Base-by-base conservation (phyloP, 1,284 basidiomycete species). In the Rhodofomes roseus region DNA sequence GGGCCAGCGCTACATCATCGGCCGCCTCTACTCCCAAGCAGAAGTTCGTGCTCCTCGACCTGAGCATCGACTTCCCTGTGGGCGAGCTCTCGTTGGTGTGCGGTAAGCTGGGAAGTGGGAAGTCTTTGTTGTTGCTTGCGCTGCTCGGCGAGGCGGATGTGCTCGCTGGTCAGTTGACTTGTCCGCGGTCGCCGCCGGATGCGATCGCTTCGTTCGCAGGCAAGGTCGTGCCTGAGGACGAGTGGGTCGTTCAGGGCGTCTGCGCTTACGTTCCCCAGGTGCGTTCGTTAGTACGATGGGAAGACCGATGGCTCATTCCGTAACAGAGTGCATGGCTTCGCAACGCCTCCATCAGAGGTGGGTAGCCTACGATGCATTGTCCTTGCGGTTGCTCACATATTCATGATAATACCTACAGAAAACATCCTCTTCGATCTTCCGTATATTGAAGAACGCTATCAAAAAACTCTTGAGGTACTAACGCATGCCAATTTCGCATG, bases 241-340 rank as follows among this genome's bases (percentile, higher is more conserved):
- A 90, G 31, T 96, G 93, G 94, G 72, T 93, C 46, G 81, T 95
- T 1, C 74, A 81, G 18, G 87, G 88, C 22, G 79, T 92, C 60
- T 92, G 89, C 60, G 95, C 93, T 0, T 98, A 95, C 74, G 95
- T 97, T 12, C 94, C 95, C n/a, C 96, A 98, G 77, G 85, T 83
- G 60, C 51, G 71, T 61, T 57, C n/a, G 16, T 50, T 8, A 43
- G 23, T 12, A 54, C 27, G 25, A 22, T 52, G 34, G 54, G 29
- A 16, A 12, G 46, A n/a, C 34, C 53, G n/a, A 52, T 18, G 14
- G 37, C 59, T 59, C 27, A 61, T 29, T n/a, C 40, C 14, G 36
- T 36, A 29, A 44, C 60, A 85, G 81, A 77, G 80, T 29, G 84
- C 90, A 18, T 95, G 93, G 93, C 81, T 97, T 37, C 87, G 94